Evolutionary conservation across 805 yeast species (phyloP), one percentile per base, ranked within the genome.

Genomic region (Groenewaldozyma salmanticensis): DNA sequence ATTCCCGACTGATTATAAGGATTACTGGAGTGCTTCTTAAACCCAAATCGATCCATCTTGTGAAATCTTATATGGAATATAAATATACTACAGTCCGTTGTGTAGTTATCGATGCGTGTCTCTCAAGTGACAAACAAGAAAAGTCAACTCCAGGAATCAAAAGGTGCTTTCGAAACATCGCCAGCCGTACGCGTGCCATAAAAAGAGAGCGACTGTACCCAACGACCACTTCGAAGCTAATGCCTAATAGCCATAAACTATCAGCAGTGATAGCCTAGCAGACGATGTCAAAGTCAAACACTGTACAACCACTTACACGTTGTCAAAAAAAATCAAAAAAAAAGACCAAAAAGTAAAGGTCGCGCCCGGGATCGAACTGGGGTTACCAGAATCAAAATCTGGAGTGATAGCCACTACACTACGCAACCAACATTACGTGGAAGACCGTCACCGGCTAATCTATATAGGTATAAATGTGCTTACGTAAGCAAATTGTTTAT

Each of bases 341-440:
- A 19, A 34, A 19, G 37, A 19, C 21, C 38, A 33, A 47, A 43
- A 44, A 38, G n/a, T n/a, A 36, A 39, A 57, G 61, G 61, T 57
- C 61, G 52, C 53, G 49, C 61, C 61, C 59, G 61, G 61, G 52
- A 46, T 59, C 63, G 63, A 59, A 59, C 63, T 57, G 62, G 62
- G 63, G 63, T 59, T 52, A 42, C 50, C 53, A 50, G 63, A 54
- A 58, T 59, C 62, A 59, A 56, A 59, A 54, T 50, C 59, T 47
- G 51, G 49, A 42, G 60, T 56, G 59, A 54, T 56, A 51, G 50
- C 60, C 60, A 55, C 60, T 56, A 56, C 60, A 55, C 60, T 54
- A 56, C 52, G 54, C 51, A 51, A 56, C 60, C 60, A n/a, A n/a
- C n/a, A n/a, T n/a, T n/a, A n/a, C n/a, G n/a, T n/a, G n/a, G n/a